Percentiles rank a stretch among this genome's conserved stretches.
Conservation (phyloP, 306 rosid species). For the Malus sylvestris region DNA sequence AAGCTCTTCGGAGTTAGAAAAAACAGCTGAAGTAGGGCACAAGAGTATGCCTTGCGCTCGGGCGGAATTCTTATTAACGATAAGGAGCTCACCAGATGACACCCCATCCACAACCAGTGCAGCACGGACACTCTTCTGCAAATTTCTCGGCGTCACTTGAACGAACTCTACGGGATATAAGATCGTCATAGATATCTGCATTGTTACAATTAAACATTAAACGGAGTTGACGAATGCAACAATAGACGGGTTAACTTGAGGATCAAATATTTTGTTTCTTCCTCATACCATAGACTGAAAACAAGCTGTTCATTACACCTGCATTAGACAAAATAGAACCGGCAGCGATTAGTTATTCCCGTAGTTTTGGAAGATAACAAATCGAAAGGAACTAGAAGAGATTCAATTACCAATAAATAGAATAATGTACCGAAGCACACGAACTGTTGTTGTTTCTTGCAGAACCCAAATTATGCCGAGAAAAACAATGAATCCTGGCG, state of each 20-base stretch:
- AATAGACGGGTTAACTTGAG: not conserved
- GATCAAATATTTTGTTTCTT: not conserved
- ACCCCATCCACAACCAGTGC: slow-evolving; percentile 71
- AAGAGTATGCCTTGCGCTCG: not conserved
- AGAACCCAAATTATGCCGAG: slow-evolving; percentile 52
- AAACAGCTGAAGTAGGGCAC: not conserved
- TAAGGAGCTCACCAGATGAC: slow-evolving; percentile 46
- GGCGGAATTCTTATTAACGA: not conserved
- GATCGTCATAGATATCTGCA: slow-evolving; percentile 65
- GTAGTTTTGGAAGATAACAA: not conserved
- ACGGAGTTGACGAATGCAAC: not conserved
- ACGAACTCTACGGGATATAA: slow-evolving; percentile 61
- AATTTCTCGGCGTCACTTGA: slow-evolving; percentile 69
- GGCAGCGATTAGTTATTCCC: not conserved
- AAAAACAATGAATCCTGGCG: slow-evolving; percentile 53
- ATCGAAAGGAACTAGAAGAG: not conserved
- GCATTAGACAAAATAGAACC: slow-evolving; percentile 9
- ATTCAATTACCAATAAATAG: slow-evolving; percentile 43
- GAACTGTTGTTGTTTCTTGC: slow-evolving; percentile 57
- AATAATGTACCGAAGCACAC: slow-evolving; percentile 46
- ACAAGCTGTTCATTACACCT: slow-evolving; percentile 74
- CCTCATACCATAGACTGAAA: slow-evolving; percentile 55
- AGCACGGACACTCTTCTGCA: slow-evolving; percentile 65
- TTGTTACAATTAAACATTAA: not conserved
- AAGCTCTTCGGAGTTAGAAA: slow-evolving; percentile 4